phyloP scores from a whole-genome alignment of 2,329 filamentous ascomycete genomes.

The Calonectria fujianensis region DNA sequence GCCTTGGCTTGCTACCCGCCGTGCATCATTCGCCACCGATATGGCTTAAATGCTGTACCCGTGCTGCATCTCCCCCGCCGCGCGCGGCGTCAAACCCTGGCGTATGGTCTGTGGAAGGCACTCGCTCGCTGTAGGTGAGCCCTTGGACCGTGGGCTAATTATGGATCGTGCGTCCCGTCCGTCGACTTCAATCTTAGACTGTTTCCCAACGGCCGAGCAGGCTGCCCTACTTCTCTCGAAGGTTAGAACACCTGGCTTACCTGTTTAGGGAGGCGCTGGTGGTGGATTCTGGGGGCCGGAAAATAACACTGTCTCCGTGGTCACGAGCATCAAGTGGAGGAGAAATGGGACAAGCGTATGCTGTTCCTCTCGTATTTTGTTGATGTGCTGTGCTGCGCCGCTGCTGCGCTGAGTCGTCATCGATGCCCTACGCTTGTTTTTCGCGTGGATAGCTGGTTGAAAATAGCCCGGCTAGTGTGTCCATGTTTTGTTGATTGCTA shows the following conservation, averaged over 20 bases:
- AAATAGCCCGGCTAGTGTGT: slow-evolving; percentile 21
- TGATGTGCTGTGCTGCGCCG: slow-evolving; percentile 23
- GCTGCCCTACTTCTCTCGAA: slow-evolving; percentile 11
- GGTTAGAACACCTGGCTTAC: slow-evolving; percentile 19
- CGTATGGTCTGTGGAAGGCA: background rate
- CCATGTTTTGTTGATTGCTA: background rate
- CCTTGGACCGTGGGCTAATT: slow-evolving; percentile 13
- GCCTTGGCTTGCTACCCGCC: slow-evolving; percentile 13
- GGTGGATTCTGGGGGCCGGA: slow-evolving; percentile 27
- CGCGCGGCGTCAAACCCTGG: slow-evolving; percentile 6
- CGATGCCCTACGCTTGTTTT: slow-evolving; percentile 12
- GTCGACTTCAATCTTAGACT: slow-evolving; percentile 22
- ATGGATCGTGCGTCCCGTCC: slow-evolving; percentile 29
- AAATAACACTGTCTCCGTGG: slow-evolving; percentile 24
- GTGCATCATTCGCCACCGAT: slow-evolving; percentile 19
- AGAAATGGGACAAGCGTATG: slow-evolving; percentile 30
- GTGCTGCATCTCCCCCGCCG: background rate
- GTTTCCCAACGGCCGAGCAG: slow-evolving; percentile 19
- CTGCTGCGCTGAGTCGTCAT: slow-evolving; percentile 24
- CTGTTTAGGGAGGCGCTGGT: slow-evolving; percentile 23
- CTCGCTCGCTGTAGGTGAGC: slow-evolving; percentile 7
- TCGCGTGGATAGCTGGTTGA: slow-evolving; percentile 1
- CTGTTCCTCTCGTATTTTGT: slow-evolving; percentile 24
- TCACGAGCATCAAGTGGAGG: slow-evolving; percentile 19
- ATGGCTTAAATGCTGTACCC: slow-evolving; percentile 8